These are phyloP conservation scores for Canariomyces notabilis DNA, from an alignment of 2,329 filamentous ascomycete genomes.

Conservation along the genomic window DNA sequence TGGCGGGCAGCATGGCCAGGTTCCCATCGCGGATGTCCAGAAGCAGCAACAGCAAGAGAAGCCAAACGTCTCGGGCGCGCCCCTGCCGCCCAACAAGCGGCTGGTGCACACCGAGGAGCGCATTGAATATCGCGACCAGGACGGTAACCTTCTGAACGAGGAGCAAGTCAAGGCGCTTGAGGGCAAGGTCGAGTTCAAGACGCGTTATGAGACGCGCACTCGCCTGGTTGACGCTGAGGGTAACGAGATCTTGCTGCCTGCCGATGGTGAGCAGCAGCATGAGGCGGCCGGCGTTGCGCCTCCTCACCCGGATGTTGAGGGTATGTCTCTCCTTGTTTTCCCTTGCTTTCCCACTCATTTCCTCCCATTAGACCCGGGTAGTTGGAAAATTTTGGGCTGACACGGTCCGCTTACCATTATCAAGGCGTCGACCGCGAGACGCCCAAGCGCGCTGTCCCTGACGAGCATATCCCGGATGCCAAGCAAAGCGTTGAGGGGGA, in stretches of 20 bases:
- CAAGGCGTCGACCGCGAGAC: conserved; percentile 56
- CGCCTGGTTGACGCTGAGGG: conserved; percentile 74
- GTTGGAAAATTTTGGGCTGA: not conserved
- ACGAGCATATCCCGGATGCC: conserved; percentile 37
- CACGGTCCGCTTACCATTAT: too few relatives aligned
- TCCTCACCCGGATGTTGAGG: conserved; percentile 56
- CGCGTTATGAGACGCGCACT: conserved; percentile 91
- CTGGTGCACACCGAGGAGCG: conserved; percentile 65
- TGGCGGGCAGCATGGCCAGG: conserved; percentile 27
- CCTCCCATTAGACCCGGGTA: too few relatives aligned
- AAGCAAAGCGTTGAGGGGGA: conserved; percentile 54
- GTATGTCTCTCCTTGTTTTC: conserved; percentile 8
- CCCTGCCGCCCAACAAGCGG: conserved; percentile 44
- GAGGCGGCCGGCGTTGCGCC: conserved; percentile 44
- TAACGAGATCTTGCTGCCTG: conserved; percentile 60
- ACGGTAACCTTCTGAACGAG: conserved; percentile 81
- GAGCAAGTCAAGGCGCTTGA: conserved; percentile 79
- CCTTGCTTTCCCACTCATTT: not conserved
- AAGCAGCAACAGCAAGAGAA: conserved; percentile 25
- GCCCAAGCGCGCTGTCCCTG: conserved; percentile 33
- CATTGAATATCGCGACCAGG: conserved; percentile 89
- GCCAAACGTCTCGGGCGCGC: conserved; percentile 42
- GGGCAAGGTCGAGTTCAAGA: conserved; percentile 93
- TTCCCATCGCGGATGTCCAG: conserved; percentile 25
- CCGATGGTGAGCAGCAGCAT: conserved; percentile 31